These are phyloP conservation scores for Fusarium mundagurra DNA, from an alignment of 2,329 filamentous ascomycete species.

Conservation along the genomic window DNA sequence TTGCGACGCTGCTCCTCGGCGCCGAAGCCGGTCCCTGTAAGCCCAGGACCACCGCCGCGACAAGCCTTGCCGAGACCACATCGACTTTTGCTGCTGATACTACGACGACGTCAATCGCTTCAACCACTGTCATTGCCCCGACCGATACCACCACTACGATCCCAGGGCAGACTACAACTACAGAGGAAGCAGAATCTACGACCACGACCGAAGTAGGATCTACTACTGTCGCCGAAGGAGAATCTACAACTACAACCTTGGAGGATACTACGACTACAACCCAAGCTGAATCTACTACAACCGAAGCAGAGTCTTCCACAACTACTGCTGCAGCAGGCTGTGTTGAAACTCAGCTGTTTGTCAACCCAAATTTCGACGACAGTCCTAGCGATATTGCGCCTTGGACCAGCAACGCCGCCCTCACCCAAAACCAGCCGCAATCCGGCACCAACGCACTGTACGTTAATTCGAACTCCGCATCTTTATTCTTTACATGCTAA, in stretches of 20 bases:
- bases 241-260: background rate
- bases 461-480: accelerated
- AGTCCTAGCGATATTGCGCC: background rate
- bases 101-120: background rate
- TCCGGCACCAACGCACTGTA: background rate
- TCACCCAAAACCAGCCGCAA: background rate
- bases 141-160: background rate
- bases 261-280: background rate
- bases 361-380: background rate
- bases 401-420: background rate
- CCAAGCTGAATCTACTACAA: too few relatives aligned
- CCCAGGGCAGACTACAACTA: background rate
- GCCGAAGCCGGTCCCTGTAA: background rate
- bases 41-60: background rate
- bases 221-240: background rate
- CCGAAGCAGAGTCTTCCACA: background rate
- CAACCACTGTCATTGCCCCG: background rate
- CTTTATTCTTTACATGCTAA: background rate
- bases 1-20: background rate
- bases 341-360: background rate
- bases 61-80: background rate
- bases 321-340: background rate
- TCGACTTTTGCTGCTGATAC: background rate
- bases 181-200: background rate
- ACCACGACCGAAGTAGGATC: background rate